Evolutionary conservation across 139 green algal genomes (phyloP), one percentile per base, ranked within the genome.

Genomic region (Haematococcus lacustris): DNA sequence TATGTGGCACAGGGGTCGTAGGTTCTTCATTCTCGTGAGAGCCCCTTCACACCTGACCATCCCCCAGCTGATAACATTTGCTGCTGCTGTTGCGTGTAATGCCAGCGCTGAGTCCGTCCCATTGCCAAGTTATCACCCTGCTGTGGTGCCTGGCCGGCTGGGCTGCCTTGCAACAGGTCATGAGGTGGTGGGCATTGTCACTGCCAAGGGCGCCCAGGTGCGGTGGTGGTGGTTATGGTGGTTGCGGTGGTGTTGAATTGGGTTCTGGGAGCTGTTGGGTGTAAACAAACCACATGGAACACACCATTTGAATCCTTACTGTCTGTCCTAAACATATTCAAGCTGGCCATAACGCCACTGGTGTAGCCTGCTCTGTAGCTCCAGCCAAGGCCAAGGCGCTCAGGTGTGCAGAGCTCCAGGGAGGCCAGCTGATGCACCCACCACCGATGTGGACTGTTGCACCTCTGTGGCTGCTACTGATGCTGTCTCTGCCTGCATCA

Each of bases 131-230:
- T n/a, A n/a, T n/a, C n/a, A n/a, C n/a, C n/a, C n/a, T n/a, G n/a
- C n/a, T n/a, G n/a, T n/a, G n/a, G n/a, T n/a, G 9, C 43, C 9
- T 32, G 28, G 21, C 4, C 39, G 7, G 2, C 25, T 53, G 28
- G 23, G 38, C 25, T 25, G 25, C 39, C 39, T 61, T 30, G 35
- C 28, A 34, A 6, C 75, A 34, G 70, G 76, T 7, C 76, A 78
- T 38, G 76, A 78, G 51, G 60, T 77, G 1, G 76, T 77, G 33
- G 70, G 70, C 7, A 33, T 0, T 37, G 53, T 81, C 3, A 47
- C 38, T 0, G 51, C 66, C 50, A 51, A 70, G 28, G 70, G 76
- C 5, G 32, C 32, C 0, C 17, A n/a, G 38, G 70, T 81, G 35
- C 1, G 60, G 39, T 3, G 32, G 60, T 63, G 17, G 13, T 4